Base-by-base conservation (phyloP, 441 rosid species). In the Melastoma candidum region DNA sequence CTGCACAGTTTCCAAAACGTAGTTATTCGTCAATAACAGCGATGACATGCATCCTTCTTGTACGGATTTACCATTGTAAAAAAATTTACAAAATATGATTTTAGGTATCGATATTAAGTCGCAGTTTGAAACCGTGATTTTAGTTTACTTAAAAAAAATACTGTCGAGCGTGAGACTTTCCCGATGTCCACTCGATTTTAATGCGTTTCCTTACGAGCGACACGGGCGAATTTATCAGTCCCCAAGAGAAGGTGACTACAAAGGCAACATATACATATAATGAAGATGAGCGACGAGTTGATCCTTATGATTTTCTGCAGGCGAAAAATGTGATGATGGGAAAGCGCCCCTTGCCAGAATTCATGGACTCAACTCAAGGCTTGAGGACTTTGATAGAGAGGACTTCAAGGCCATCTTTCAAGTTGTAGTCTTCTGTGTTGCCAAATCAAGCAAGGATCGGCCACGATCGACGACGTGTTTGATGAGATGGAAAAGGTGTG, bases 371-470 rank as follows among this genome's bases (percentile, higher is more conserved):
- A 2, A 83, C 48, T 77, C 77, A 2, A 59, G 77, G 44, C 65
- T 83, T 11, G 27, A 81, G 27, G 60, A 68, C 5, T 45, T 81
- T 12, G 68, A 75, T 51, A 54, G 46, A 27, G 64, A 29, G 1
- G 87, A 84, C 50, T 84, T 81, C 9, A 74, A 70, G 60, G 63
- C 80, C 59, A 77, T 84, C 41, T 48, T 81, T 48, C 70, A 81
- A 25, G 63, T 81, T 49, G 92, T 85, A 3, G 79, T 78, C 36
- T 71, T 78, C 0, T 81, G 85, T 46, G 87, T 74, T 26, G 77
- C 85, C 4, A 74, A 71, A 64, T 77, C 79, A 7, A 75, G 87
- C 78, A 72, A 71, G 65, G 87, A 84, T 48, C 75, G 87, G 47
- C 92, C 92, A 58, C 79, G 0, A 71, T 78, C n/a, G 76, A 72